A percentile compares a stretch with the other conserved stretches of the same genome.
Conservation (phyloP, 2,329 filamentous ascomycete species). For the Ophiocordyceps unilateralis region DNA sequence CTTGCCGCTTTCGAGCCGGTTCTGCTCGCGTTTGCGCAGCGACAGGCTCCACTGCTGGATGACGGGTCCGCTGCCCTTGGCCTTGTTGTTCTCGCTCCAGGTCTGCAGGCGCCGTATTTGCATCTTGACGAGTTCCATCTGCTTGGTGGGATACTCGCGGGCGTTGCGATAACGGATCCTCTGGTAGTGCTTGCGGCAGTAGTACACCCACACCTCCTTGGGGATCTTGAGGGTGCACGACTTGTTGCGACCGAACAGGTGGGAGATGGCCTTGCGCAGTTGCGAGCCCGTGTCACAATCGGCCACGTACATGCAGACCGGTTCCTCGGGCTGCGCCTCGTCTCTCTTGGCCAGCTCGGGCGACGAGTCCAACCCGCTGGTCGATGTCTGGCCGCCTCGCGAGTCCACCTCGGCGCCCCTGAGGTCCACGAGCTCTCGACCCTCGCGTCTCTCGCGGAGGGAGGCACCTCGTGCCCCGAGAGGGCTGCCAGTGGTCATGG, state of each 20-base stretch:
- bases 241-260: slow-evolving; percentile 75
- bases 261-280: slow-evolving; percentile 59
- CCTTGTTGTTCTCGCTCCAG: slow-evolving; percentile 39
- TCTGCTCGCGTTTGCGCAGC: slow-evolving; percentile 46
- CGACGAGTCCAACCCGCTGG: neutral
- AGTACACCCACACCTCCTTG: slow-evolving; percentile 52
- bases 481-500: slow-evolving; percentile 3
- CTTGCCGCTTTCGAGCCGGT: slow-evolving; percentile 28
- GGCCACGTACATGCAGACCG: slow-evolving; percentile 35
- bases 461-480: too few species aligned
- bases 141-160: slow-evolving; percentile 39
- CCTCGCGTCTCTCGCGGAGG: neutral
- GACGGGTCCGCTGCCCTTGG: slow-evolving; percentile 11
- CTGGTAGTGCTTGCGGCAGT: slow-evolving; percentile 73
- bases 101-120: slow-evolving; percentile 45
- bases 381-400: neutral
- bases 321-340: slow-evolving; percentile 8
- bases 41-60: slow-evolving; percentile 39
- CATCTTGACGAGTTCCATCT: slow-evolving; percentile 44
- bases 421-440: neutral
- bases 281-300: slow-evolving; percentile 43
- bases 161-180: slow-evolving; percentile 52
- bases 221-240: slow-evolving; percentile 55
- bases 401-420: neutral
- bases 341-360: slow-evolving; percentile 3